Evolutionary conservation across 148 eudicot species (phyloP).

Genomic region (Cornus controversa): DNA sequence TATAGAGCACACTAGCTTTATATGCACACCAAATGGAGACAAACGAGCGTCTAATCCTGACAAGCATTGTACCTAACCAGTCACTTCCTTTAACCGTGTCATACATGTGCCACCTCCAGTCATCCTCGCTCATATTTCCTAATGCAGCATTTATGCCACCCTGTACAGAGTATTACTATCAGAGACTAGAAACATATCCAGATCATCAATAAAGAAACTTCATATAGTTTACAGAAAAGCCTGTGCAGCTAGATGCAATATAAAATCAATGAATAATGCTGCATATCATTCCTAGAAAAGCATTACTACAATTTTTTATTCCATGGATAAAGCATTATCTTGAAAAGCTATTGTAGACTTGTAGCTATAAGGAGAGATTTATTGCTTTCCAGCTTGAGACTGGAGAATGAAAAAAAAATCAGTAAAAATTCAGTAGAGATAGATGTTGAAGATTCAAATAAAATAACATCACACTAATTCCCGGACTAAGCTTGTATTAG

Average conservation of each 20-base stretch:
- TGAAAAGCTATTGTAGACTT: neutral
- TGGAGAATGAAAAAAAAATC: neutral
- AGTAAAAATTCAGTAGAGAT: neutral
- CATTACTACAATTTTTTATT: no score
- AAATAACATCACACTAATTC: neutral
- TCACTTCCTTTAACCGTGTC: conserved; percentile 99
- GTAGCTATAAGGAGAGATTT: neutral
- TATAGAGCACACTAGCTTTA: neutral
- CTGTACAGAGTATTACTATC: conserved; percentile 35
- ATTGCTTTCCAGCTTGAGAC: neutral
- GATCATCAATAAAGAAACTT: neutral
- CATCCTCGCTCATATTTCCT: conserved; percentile 97
- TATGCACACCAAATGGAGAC: neutral
- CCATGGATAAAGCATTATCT: neutral
- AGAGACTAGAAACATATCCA: neutral
- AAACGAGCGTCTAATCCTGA: neutral
- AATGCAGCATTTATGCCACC: conserved; percentile 99
- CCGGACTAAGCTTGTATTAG: neutral
- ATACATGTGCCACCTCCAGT: conserved; percentile 99
- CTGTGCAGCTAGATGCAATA: neutral
- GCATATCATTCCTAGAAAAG: neutral
- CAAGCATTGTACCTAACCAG: conserved; percentile 72
- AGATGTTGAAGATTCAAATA: neutral
- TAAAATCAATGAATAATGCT: neutral
- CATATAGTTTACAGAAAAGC: neutral